phyloP scores from a whole-genome alignment of 177 flowering plant species.

The Vitis hybrid region DNA sequence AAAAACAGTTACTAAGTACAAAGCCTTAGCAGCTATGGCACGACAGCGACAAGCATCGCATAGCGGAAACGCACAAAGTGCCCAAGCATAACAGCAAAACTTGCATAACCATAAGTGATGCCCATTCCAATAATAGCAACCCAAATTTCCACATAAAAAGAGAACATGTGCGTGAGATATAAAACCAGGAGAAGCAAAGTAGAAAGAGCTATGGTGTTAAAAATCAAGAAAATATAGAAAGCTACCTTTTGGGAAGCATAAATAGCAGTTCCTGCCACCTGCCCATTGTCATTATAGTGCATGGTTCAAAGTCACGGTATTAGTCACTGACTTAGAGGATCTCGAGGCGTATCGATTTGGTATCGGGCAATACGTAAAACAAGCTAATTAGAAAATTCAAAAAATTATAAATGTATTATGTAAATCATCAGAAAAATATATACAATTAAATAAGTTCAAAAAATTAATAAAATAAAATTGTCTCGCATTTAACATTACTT shows the following conservation, averaged over 20 bases:
- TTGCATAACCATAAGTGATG: background rate
- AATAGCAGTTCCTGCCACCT: background rate
- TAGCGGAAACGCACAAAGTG: too few relatives aligned
- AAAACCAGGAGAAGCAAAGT: background rate
- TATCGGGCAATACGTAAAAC: too few relatives aligned
- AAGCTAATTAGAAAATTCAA: too few relatives aligned
- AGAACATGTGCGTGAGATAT: background rate
- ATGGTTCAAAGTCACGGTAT: too few relatives aligned
- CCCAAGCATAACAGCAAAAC: too few relatives aligned
- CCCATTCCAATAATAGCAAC: background rate
- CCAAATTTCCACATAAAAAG: background rate
- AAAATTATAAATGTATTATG: too few relatives aligned
- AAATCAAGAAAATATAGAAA: background rate
- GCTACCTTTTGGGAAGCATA: background rate
- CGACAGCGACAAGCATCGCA: background rate
- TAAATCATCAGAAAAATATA: too few relatives aligned
- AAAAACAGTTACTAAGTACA: too few relatives aligned
- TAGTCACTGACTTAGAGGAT: accelerated
- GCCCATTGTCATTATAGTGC: background rate
- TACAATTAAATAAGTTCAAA: too few relatives aligned
- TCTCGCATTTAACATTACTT: too few relatives aligned
- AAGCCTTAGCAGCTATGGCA: background rate
- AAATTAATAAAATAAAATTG: too few relatives aligned
- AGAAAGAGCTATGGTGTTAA: conserved; percentile 3
- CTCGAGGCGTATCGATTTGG: too few relatives aligned